A percentile compares a stretch with the other conserved stretches of the same genome.
phyloP scores from a whole-genome alignment of 202 grass and related monocot species.

The Cymbopogon flexuosus region DNA sequence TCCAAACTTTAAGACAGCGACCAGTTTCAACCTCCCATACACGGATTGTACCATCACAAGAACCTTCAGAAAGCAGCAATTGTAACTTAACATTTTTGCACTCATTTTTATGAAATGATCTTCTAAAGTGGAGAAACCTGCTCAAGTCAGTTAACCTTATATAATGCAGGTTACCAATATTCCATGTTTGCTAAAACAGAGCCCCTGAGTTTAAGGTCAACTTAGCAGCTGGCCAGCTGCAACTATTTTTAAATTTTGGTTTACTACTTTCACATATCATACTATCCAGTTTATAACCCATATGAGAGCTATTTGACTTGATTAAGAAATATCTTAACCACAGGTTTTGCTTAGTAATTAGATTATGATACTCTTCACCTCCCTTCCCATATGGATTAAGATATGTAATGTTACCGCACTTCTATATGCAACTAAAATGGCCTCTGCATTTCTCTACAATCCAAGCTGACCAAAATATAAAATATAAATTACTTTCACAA shows the following conservation, averaged over 20 bases:
- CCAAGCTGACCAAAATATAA: background rate
- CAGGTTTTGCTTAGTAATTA: background rate
- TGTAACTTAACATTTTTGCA: slow-evolving; percentile 5
- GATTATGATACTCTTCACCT: background rate
- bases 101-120: background rate
- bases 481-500: background rate
- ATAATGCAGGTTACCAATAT: background rate
- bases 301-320: background rate
- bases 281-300: background rate
- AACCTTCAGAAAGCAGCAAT: slow-evolving; percentile 50
- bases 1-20: slow-evolving; percentile 72
- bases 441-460: background rate
- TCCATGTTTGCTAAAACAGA: background rate
- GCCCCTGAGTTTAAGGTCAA: background rate
- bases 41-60: slow-evolving; percentile 77
- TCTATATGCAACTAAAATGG: background rate
- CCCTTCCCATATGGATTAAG: background rate
- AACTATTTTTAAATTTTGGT: background rate
- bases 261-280: slow-evolving; percentile 12
- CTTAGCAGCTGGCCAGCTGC: background rate
- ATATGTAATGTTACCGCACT: background rate
- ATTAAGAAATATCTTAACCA: slow-evolving; percentile 1
- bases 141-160: background rate
- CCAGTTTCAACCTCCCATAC: slow-evolving; percentile 98
- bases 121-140: background rate